A percentile compares a stretch with the other conserved stretches of the same genome.
Evolutionary conservation across 805 yeast species (phyloP).

Genomic region (Osmozyma mogii): DNA sequence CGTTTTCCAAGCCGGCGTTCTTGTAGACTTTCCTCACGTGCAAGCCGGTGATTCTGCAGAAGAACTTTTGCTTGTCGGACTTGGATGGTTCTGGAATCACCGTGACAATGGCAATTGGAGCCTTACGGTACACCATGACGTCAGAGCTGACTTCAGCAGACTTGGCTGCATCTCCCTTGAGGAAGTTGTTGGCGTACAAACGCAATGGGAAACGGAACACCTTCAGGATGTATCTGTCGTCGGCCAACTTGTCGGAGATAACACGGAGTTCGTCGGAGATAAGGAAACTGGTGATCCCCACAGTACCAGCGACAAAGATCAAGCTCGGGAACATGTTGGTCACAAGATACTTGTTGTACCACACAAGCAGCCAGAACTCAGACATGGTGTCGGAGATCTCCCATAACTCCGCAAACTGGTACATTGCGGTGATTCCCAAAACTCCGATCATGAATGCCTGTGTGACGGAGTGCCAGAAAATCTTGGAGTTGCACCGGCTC

Average conservation of each 20-base stretch:
- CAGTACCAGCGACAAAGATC: slow-evolving; percentile 26
- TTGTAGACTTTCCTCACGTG: slow-evolving; percentile 65
- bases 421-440: slow-evolving; percentile 9
- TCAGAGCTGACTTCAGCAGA: slow-evolving; percentile 41
- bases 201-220: slow-evolving; percentile 47
- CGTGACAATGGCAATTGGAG: slow-evolving; percentile 61
- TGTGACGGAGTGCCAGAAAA: slow-evolving; percentile 42
- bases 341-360: slow-evolving; percentile 16
- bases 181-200: slow-evolving; percentile 33
- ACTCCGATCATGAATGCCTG: slow-evolving; percentile 12
- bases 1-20: slow-evolving; percentile 54
- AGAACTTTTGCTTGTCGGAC: slow-evolving; percentile 31
- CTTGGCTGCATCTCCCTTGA: slow-evolving; percentile 14
- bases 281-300: slow-evolving; percentile 31
- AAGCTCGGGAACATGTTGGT: slow-evolving; percentile 29
- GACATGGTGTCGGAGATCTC: slow-evolving; percentile 21
- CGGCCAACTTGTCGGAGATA: slow-evolving; percentile 23
- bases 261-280: slow-evolving; percentile 42
- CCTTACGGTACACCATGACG: slow-evolving; percentile 53
- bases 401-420: slow-evolving; percentile 22
- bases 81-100: slow-evolving; percentile 33
- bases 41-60: slow-evolving; percentile 46
- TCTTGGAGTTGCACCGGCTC: slow-evolving; percentile 34
- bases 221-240: slow-evolving; percentile 16
- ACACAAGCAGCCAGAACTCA: slow-evolving; percentile 20